phyloP scores from a whole-genome alignment of 306 rosid species.

The Cucumis hystrix region DNA sequence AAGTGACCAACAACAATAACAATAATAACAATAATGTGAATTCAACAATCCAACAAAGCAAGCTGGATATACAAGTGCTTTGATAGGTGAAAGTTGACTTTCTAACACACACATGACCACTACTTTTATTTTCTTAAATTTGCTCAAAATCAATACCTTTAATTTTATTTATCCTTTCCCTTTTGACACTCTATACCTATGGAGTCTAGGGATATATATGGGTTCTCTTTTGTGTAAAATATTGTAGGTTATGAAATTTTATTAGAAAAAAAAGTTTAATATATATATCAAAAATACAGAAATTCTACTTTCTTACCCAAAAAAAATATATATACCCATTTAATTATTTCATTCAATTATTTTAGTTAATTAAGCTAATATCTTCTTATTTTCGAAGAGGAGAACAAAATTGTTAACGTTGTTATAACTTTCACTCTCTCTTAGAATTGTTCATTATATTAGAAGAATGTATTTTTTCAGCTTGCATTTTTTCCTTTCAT shows the following conservation, averaged over 20 bases:
- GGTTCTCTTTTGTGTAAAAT: background rate
- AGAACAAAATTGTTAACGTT: too few species aligned
- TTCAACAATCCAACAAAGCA: constrained; percentile 31
- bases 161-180: background rate
- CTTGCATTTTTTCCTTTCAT: too few species aligned
- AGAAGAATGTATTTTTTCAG: too few species aligned
- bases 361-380: too few species aligned
- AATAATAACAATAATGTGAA: background rate
- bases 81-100: constrained; percentile 1
- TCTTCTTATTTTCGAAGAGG: too few species aligned
- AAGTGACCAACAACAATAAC: background rate
- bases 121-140: background rate
- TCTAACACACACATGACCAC: background rate
- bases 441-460: too few species aligned
- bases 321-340: background rate
- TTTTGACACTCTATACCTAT: background rate
- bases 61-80: constrained; percentile 55
- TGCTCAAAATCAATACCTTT: background rate
- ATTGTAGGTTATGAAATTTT: background rate
- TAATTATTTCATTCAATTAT: too few species aligned
- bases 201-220: background rate
- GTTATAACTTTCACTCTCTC: too few species aligned
- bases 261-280: too few species aligned
- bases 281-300: background rate
- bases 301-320: background rate